Conservation (phyloP, 805 yeast genomes). For the Saturnispora saitoi region DNA sequence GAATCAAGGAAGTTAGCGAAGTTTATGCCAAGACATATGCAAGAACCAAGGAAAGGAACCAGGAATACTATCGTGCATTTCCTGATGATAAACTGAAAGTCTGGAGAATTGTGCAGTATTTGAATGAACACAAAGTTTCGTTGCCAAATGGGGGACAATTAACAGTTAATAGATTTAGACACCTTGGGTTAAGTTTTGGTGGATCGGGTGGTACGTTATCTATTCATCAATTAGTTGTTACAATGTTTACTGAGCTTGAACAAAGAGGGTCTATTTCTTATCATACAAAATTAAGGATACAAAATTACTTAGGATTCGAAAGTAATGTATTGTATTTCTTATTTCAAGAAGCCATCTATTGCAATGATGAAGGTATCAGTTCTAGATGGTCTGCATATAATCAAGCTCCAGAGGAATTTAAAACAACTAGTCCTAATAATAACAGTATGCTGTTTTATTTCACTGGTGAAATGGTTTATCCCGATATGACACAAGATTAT, state of each 20-base stretch:
- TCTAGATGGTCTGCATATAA: conserved; percentile 46
- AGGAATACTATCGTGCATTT: conserved; percentile 38
- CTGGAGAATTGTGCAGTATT: conserved; percentile 29
- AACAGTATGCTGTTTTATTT: conserved; percentile 12
- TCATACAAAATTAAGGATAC: conserved; percentile 28
- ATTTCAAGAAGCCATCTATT: conserved; percentile 51
- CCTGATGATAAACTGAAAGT: conserved; percentile 39
- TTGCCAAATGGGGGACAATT: conserved; percentile 46
- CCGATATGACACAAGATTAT: conserved; percentile 43
- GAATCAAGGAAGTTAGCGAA: conserved; percentile 32
- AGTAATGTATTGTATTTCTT: conserved; percentile 47
- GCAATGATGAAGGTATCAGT: conserved; percentile 32
- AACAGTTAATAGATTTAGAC: conserved; percentile 44
- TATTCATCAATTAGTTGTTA: conserved; percentile 37
- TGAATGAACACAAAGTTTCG: conserved; percentile 23
- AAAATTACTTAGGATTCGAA: conserved; percentile 36
- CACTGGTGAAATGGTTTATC: conserved; percentile 28
- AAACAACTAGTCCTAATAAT: background rate
- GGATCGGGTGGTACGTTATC: conserved; percentile 40
- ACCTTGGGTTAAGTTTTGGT: conserved; percentile 45
- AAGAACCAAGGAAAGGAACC: conserved; percentile 40
- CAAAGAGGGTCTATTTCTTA: conserved; percentile 32
- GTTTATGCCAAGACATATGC: conserved; percentile 42
- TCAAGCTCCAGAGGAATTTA: conserved; percentile 19
- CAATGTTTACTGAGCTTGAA: conserved; percentile 33